Evolutionary conservation across 768 basidiomycete genomes (phyloP).

Genomic region (Phylloporus arenicola): DNA sequence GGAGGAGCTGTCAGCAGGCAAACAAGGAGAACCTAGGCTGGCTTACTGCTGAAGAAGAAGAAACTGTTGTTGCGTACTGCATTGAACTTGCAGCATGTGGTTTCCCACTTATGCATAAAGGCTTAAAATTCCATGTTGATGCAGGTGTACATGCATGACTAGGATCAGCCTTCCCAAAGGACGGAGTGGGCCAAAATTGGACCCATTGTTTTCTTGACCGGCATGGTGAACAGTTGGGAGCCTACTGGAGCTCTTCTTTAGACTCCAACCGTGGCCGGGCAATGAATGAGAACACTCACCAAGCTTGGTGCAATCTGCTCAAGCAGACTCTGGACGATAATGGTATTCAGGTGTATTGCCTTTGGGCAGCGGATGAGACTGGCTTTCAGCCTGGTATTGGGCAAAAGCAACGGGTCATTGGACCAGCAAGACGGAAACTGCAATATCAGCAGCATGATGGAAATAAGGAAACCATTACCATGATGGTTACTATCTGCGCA

Average conservation of each 20-base stretch:
- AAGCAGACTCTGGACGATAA: neutral
- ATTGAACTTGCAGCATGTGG: neutral
- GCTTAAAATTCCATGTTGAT: neutral
- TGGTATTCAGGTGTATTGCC: neutral
- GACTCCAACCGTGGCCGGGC: neutral
- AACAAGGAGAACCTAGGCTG: neutral
- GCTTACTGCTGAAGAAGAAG: neutral
- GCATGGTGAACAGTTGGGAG: neutral
- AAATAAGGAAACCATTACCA: slow-evolving; percentile 21
- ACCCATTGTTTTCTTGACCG: neutral
- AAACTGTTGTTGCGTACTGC: neutral
- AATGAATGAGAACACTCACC: neutral
- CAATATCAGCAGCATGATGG: slow-evolving; percentile 20
- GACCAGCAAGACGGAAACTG: neutral
- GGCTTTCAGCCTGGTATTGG: slow-evolving; percentile 12
- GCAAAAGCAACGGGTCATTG: slow-evolving; percentile 3
- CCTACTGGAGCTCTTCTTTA: neutral
- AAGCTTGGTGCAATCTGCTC: neutral
- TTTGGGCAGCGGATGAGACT: slow-evolving; percentile 17
- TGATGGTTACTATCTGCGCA: slow-evolving; percentile 38
- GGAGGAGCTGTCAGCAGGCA: neutral
- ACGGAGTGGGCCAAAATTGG: neutral
- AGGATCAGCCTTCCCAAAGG: neutral
- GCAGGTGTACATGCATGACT: neutral
- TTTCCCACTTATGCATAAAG: neutral